Conservation (phyloP, 2,329 filamentous ascomycete genomes). For the Emydomyces testavorans region DNA sequence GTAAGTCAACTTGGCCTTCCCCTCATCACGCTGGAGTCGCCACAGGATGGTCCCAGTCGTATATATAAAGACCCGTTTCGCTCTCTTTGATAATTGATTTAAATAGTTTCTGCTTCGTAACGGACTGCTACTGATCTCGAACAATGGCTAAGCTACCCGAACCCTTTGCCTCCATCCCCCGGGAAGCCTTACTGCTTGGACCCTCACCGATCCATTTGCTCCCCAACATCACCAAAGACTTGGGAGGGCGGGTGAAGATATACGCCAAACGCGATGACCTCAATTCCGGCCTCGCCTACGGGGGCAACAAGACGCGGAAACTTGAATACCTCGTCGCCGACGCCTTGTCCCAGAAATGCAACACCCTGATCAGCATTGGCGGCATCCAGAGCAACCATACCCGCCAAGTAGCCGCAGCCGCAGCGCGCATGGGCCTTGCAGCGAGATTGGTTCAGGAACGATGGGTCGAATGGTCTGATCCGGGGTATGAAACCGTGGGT, state of each 20-base stretch:
- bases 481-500: constrained; percentile 52
- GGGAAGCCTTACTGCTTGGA: constrained; percentile 51
- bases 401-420: constrained; percentile 53
- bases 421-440: constrained; percentile 45
- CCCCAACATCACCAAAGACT: constrained; percentile 50
- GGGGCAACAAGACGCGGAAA: constrained; percentile 60
- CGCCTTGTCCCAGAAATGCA: constrained; percentile 45
- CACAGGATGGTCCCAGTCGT: no score
- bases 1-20: no score
- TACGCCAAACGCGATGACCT: constrained; percentile 64
- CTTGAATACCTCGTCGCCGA: constrained; percentile 58
- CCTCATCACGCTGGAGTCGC: no score
- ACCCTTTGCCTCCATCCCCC: constrained; percentile 53
- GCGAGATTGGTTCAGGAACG: constrained; percentile 50
- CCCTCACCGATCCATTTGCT: constrained; percentile 58
- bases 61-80: no score
- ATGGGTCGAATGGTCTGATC: constrained; percentile 54
- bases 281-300: constrained; percentile 55
- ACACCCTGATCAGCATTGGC: constrained; percentile 55
- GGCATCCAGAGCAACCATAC: constrained; percentile 62
- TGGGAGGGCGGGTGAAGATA: constrained; percentile 50
- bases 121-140: neutral
- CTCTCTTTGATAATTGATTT: no score
- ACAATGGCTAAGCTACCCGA: constrained; percentile 40
- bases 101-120: no score